Evolutionary conservation across 495 filamentous ascomycete species (phyloP), one percentile per base, ranked within the genome.

Genomic region (Rostrohypoxylon terebratum): DNA sequence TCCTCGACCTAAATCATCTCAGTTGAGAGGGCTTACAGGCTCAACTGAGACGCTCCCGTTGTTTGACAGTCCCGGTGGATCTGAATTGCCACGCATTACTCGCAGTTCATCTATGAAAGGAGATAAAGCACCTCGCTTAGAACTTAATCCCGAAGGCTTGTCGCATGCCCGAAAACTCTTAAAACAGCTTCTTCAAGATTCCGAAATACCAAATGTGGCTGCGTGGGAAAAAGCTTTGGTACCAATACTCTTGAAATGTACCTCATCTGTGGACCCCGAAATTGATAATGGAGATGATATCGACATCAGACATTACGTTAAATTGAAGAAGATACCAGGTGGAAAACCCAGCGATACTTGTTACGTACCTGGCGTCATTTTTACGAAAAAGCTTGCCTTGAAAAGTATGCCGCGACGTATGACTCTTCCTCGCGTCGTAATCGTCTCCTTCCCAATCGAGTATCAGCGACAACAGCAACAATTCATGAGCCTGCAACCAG

Each of bases 261-360:
- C 95, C 0, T 94, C 97, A 72, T 96, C 97, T 74, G 94, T 99
- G 18, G 93, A 97, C 72, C 96, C 96, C 4, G 90, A 98, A 79
- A 90, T 97, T 21, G 90, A 94, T 57, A 85, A 85, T 51, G 93
- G 93, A 1, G 96, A 99, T 75, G 92, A 95, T 74, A 97, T 98
- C 81, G 95, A 99, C 78, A 97, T 99, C 68, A 89, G 96, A n/a
- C 95, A 98, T 75, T 99, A 97, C 75, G 91, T 99, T 48, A 99
- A 99, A 79, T 81, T 99, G 20, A 99, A 99, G 75, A 96, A 96
- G 77, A 94, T 98, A 5, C 91, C 94, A 1, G 94, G 95, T 18
- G 96, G 94, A 28, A 88, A 86, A 58, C 96, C 96, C 44, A 89
- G 92, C 16, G 96, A 99, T 80, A 98, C 96, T 3, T 89, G 89